phyloP scores from a whole-genome alignment of 2,329 filamentous ascomycete species.

The Biscogniauxia marginata region DNA sequence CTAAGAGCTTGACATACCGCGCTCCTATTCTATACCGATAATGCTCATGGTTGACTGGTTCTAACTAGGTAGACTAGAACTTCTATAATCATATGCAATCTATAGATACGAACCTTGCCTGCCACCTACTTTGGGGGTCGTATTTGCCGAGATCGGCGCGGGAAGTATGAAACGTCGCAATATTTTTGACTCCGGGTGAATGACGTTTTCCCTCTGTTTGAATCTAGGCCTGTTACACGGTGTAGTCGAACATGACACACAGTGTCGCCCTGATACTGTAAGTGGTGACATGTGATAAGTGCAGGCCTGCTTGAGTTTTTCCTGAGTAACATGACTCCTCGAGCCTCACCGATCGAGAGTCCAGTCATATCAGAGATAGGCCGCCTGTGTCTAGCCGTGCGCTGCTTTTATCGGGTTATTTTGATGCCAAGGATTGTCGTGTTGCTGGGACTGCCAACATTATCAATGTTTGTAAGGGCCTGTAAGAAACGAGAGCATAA shows the following conservation, averaged over 20 bases:
- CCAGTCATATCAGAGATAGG: neutral
- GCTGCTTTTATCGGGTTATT: neutral
- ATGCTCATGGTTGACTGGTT: neutral
- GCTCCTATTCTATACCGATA: neutral
- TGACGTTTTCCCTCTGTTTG: neutral
- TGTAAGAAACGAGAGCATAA: slow-evolving; percentile 18
- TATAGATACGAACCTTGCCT: neutral
- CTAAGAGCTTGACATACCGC: neutral
- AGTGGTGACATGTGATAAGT: neutral
- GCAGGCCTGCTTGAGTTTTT: neutral
- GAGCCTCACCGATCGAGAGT: neutral
- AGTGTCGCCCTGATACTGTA: neutral
- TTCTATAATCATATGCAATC: neutral
- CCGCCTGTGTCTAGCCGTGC: neutral
- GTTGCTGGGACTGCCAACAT: neutral
- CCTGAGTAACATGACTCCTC: neutral
- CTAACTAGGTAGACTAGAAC: neutral
- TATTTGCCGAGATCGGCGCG: neutral
- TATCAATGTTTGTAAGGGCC: slow-evolving; percentile 8
- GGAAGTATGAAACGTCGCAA: neutral
- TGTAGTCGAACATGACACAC: neutral
- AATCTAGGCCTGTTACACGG: neutral
- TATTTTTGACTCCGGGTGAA: neutral
- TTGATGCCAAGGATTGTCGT: neutral
- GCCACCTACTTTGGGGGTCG: neutral